Base-by-base conservation (phyloP, 225 moss, liverwort and hornwort species). In the Sphagnum tenellum region DNA sequence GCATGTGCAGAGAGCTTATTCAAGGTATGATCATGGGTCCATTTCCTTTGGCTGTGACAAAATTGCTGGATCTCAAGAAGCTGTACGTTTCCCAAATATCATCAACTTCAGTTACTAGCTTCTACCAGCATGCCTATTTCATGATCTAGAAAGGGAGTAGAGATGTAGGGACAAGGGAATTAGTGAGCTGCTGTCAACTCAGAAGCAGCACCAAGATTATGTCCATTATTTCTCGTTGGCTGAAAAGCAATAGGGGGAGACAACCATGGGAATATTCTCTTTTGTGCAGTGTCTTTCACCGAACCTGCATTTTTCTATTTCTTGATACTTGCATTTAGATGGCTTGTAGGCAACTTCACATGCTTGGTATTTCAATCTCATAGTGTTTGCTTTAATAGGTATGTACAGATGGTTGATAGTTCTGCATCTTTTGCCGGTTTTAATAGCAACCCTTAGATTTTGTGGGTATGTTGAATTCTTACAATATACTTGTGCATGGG, bases 41-140 rank as follows among this genome's bases (percentile, higher is more conserved):
- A 3, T 67, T 67, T 46, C 67, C 67, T 4, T 12, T 59, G 3
- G 67, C 67, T 48, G 67, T 67, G 12, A 67, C 67, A 9, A 56
- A 67, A 6, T 57, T 67, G 12, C 11, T 67, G 67, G 67, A 67
- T 57, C 67, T 67, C 4, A 67, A 47, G 58, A 67, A 52, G 53
- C 46, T 67, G 67, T 67, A 48, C 1, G 58, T 57, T 48, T 44
- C 51, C 29, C 29, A 29, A 4, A 5, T 47, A 2, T 45, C 10
- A 5, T 9, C 44, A 45, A 5, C 48, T 11, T 29, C 44, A 4
- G 10, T 62, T 13, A 45, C 4, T 8, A 45, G 10, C 4, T 13
- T 29, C 44, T 62, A 45, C 29, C 29, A 29, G 29, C 29, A 29
- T 29, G 29, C 29, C 29, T 29, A 29, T 29, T 29, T 29, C 29